Conservation (phyloP, 176 grass and related monocot genomes). For the Avena insularis region DNA sequence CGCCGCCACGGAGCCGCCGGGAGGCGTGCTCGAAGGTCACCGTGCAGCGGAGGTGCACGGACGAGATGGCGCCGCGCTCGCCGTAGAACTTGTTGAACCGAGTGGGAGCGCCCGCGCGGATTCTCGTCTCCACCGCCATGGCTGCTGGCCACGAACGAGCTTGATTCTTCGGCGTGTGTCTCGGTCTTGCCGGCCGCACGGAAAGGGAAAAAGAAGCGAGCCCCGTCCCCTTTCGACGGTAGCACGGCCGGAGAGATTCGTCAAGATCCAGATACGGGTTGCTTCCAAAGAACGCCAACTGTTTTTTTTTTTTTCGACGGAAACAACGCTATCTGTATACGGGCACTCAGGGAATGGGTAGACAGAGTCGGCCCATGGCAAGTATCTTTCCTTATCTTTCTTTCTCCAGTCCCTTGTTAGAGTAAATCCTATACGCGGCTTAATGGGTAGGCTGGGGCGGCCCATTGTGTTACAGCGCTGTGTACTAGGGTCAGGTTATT, state of each 20-base stretch:
- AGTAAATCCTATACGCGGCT: too few relatives aligned
- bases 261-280: not conserved
- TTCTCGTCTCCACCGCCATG: conserved; percentile 21
- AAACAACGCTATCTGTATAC: too few relatives aligned
- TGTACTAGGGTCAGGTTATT: too few relatives aligned
- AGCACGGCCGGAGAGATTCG: not conserved
- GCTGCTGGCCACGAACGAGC: not conserved
- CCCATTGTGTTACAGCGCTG: too few relatives aligned
- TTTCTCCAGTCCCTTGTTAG: too few relatives aligned
- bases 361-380: too few relatives aligned
- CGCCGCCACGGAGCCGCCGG: not conserved
- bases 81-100: not conserved
- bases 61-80: not conserved
- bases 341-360: too few relatives aligned
- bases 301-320: not conserved
- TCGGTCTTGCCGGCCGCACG: not conserved
- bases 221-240: not conserved
- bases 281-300: not conserved
- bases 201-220: not conserved
- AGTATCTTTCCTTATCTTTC: too few relatives aligned
- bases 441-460: too few relatives aligned
- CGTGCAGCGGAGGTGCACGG: conserved; percentile 22
- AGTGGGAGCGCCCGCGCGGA: not conserved
- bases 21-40: not conserved
- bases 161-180: not conserved